Conservation (phyloP, 2,329 filamentous ascomycete species). For the Aphanoascus verrucosus region DNA sequence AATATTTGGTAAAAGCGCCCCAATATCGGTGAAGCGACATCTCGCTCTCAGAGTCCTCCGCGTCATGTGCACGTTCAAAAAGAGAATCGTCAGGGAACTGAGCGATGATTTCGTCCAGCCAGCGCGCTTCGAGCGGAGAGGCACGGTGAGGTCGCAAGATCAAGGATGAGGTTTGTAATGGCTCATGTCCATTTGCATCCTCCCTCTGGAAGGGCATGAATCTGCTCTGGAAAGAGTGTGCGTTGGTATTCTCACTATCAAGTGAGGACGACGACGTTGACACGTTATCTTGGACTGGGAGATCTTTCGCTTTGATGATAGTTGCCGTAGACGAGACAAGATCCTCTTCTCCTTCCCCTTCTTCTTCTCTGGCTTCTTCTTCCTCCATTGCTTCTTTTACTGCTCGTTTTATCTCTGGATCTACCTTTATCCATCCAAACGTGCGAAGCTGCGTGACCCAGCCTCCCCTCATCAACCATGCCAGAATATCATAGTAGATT, state of each 20-base stretch:
- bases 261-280: slow-evolving; percentile 30
- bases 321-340: slow-evolving; percentile 9
- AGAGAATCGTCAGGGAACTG: slow-evolving; percentile 26
- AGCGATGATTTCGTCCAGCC: slow-evolving; percentile 42
- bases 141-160: slow-evolving; percentile 71
- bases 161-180: slow-evolving; percentile 46
- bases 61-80: slow-evolving; percentile 13
- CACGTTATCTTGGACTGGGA: slow-evolving; percentile 20
- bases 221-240: slow-evolving; percentile 28
- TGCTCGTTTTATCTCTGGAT: slow-evolving; percentile 69
- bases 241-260: slow-evolving; percentile 30
- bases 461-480: slow-evolving; percentile 82
- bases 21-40: slow-evolving; percentile 50
- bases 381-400: slow-evolving; percentile 62
- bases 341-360: slow-evolving; percentile 14
- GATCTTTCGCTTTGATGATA: slow-evolving; percentile 9
- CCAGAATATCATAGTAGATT: slow-evolving; percentile 80
- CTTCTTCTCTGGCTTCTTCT: slow-evolving; percentile 49
- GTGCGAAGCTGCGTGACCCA: slow-evolving; percentile 92
- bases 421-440: slow-evolving; percentile 79
- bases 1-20: slow-evolving; percentile 68
- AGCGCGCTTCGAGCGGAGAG: slow-evolving; percentile 65
- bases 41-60: slow-evolving; percentile 19
- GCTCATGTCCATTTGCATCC: not conserved
- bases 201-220: slow-evolving; percentile 13